Conservation (phyloP, 345 rosid species). For the Eutrema yunnanense region DNA sequence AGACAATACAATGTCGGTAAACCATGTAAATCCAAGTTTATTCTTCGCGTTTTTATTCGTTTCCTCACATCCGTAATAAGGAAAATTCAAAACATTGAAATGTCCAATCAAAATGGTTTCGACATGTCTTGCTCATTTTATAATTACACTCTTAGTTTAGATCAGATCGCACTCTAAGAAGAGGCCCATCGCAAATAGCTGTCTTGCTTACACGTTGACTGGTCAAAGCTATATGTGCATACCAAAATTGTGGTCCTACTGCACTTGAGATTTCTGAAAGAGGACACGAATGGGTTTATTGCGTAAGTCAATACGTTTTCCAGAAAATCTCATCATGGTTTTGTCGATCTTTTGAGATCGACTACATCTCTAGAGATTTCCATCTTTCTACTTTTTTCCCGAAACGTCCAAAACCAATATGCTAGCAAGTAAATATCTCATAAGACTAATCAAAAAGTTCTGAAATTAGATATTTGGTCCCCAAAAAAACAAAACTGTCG, state of each 20-base stretch:
- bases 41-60: too few relatives aligned
- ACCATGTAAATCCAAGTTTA: too few relatives aligned
- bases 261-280: conserved; percentile 18
- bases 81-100: not conserved
- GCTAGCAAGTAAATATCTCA: not conserved
- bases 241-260: conserved; percentile 30
- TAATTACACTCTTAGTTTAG: not conserved
- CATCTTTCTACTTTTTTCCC: not conserved
- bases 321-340: not conserved
- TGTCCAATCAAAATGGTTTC: not conserved
- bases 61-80: too few relatives aligned
- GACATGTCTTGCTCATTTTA: not conserved
- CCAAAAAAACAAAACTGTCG: not conserved
- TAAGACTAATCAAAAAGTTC: conserved; percentile 22
- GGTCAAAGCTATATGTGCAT: conserved; percentile 23
- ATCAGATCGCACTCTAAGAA: not conserved
- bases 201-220: conserved; percentile 15
- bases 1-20: too few relatives aligned
- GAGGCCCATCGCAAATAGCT: not conserved
- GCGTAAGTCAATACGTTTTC: conserved; percentile 7
- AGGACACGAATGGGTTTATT: conserved; percentile 25
- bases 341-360: conserved; percentile 14
- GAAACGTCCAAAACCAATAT: conserved; percentile 13
- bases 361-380: not conserved
- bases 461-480: conserved; percentile 4